Evolutionary conservation across 495 filamentous ascomycete species (phyloP), one percentile per base, ranked within the genome.

Genomic region (Hyphodiscus hymeniophilus): DNA sequence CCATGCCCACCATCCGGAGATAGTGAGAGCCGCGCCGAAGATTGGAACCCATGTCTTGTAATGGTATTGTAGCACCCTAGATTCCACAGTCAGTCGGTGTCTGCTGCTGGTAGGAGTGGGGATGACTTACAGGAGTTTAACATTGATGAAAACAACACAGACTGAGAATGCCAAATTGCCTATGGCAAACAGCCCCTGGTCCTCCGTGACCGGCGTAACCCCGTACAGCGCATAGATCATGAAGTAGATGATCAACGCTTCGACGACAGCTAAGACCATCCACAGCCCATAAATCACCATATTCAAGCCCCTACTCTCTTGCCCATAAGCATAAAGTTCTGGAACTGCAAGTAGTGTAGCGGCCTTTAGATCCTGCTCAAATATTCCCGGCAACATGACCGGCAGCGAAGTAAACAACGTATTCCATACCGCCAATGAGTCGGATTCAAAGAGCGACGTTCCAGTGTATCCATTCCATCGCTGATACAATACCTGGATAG

Each of bases 361-460:
- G 2, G 89, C 79, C 0, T 70, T 59, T 1, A 96, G 71, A 53
- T 96, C 89, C 55, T 94, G 85, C 59, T 91, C 89, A 60, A 90
- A 92, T 36, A 94, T 81, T 4, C 86, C 90, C 17, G 91, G 69
- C 50, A 94, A 79, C 53, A 96, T 92, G 22, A 90, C 83, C 18
- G 85, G 80, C 17, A 96, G 68, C 16, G 85, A 89, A 12, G 89
- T 95, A 63, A 96, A 95, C 1, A 94, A 75, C 11, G 85, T 87
- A 57, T 95, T 96, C 69, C 91, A 89, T 74, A 89, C 85, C 54
- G 82, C 87, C 58, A 95, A 62, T 55, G 76, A 81, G 81, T 85
- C 89, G 4, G 75, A 72, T 64, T 96, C 89, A 69, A 94, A 95
- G 20, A 95, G 70, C 55, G 79, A 84, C 11, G 90, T 94, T 1